Base-by-base conservation (phyloP, 2,329 filamentous ascomycete genomes). In the Stachybotrys echinatus region DNA sequence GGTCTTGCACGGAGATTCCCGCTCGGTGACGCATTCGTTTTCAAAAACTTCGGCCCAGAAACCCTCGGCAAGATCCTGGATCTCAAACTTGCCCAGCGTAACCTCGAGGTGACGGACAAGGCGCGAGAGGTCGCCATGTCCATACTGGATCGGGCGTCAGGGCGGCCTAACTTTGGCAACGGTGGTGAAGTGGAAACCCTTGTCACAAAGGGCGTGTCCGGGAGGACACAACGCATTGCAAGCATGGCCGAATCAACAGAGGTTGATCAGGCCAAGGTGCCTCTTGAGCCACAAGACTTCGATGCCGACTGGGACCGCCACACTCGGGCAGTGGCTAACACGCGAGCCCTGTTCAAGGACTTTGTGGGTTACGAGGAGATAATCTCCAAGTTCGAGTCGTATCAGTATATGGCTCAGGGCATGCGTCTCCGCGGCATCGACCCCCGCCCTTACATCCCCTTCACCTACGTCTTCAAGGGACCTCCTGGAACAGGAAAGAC, bases 131-230 rank as follows among this genome's bases (percentile, higher is more conserved):
- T 81, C 0, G 84, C 79, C 0, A 70, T 83, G 57, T 81, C 85
- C 6, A 71, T 85, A 12, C 68, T 92, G 1, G 68, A 69, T 18
- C 74, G 83, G 5, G 77, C 79, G 1, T 79, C 85, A 2, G 85
- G 87, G 55, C 74, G 80, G 1, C 79, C 82, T 1, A 80, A 89
- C 59, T 91, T 91, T 67, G 87, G 85, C 2, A 92, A 92, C 56
- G 88, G 80, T 3, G 87, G 87, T 0, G 86, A 89, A 54, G 77
- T 92, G 2, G 84, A 91, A 49, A 89, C 59, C 17, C 47, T 63
- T n/a, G 23, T 64, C 27, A 58, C 54, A 21, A 62, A 59, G 22
- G 61, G 59, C 14, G 59, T 60, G 27, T 42, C 58, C 22, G 52
- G 58, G 23, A 56, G 59, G 39, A 53, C 57, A 21, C 55, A 59